Evolutionary conservation across 805 yeast genomes (phyloP), one percentile per base, ranked within the genome.

Genomic region (Wickerhamomyces queroliae): DNA sequence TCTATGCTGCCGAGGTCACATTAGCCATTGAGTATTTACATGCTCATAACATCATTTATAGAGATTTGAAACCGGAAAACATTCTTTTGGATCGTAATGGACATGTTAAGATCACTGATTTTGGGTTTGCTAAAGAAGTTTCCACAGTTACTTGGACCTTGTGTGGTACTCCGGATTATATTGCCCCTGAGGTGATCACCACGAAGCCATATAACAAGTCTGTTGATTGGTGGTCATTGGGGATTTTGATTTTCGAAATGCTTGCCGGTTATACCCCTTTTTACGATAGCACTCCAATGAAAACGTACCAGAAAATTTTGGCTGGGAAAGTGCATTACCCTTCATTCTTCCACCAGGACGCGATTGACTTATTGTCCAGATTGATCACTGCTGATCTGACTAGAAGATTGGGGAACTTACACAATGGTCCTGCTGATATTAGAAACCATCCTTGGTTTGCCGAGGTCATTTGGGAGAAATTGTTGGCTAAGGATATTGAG

Each of bases 151-250:
- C 97, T 3, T 90, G 87, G 76, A 90, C 97, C 0, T 69, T 90
- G 45, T 90, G 97, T 67, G 95, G 95, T 22, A 90, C 97, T 0
- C 97, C 96, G 0, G 96, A 90, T 62, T 90, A 90, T 65, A 88
- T 90, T 52, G 97, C 97, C 1, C 97, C 97, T 2, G 97, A 90
- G 61, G 96, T 90, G 7, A 87, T 90, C 42, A 83, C 95, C 26
- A 83, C 95, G 18, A 89, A 88, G 62, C 95, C 96, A 2, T 90
- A 90, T 66, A 90, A 90, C 63, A 89, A 89, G 61, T 83, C 95
- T 10, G 96, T 90, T 25, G 97, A 90, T 62, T 90, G 97, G 97
- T 90, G 97, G 97, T 87, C 96, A 1, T 75, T 90, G 49, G 97
- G 97, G 9, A 85, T 90, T 24, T 71, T 90, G 39, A 87, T 90